Base-by-base conservation (phyloP, 257 asterid genomes). In the Misopates orontium region DNA sequence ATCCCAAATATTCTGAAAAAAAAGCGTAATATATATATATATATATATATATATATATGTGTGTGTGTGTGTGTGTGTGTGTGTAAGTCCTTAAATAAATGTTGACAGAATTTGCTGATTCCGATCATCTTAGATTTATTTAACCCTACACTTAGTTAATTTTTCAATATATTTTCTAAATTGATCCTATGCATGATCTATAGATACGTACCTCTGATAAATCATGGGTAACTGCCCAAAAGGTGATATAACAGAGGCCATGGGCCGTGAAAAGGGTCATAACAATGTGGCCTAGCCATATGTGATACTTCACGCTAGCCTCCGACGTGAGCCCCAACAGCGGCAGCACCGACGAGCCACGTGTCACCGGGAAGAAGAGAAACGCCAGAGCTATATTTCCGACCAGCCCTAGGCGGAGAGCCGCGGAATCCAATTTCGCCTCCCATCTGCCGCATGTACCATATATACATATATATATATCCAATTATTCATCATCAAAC, bases 301-400 rank as follows among this genome's bases (percentile, higher is more conserved):
- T 87, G 62, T 93, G 98, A 56, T 87, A 90, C 70, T 90, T 93
- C 31, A 90, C 76, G 54, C 94, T 84, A 1, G 83, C 79, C 77
- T 90, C 98, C 0, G 97, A 93, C 0, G 97, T 85, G 10, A 90
- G 84, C 22, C 97, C 97, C 19, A 93, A 71, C 0, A 90, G 22
- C 0, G 75, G 86, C 8, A 93, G 67, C 66, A 87, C 75, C 32
- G 98, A 93, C 0, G 95, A 85, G 47, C 94, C 96, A 13, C 96
- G 84, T 11, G 94, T 85, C 78, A 93, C 96, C 67, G 96, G 97
- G 69, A 83, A 86, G 80, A 93, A 93, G 4, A 90, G 89, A 66
- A 90, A 90, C 0, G 85, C 24, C 7, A 87, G 69, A 16, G 78
- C 73, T 48, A 84, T 63, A 67, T 90, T 87, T 16, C 97, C 96